A percentile compares a stretch with the other conserved stretches of the same genome.
These are phyloP conservation scores for Lactarius trivialis DNA, from an alignment of 768 basidiomycete genomes.

Conservation along the genomic window DNA sequence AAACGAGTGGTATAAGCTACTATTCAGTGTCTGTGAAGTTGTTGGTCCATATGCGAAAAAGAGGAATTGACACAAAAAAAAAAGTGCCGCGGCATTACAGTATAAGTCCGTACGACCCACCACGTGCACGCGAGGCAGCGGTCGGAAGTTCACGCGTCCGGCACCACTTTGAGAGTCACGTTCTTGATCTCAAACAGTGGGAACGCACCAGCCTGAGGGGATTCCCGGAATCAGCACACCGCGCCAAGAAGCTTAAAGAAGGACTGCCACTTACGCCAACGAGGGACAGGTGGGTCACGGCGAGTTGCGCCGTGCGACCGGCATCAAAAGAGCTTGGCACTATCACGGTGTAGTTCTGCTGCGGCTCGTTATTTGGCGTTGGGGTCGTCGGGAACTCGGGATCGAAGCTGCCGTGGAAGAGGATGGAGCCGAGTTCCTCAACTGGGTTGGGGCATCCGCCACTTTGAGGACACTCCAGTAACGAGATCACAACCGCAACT, in stretches of 20 bases:
- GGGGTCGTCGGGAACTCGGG: conserved; percentile 24
- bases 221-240: neutral
- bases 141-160: neutral
- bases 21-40: neutral
- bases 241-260: neutral
- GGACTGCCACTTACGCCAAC: conserved; percentile 12
- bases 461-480: conserved; percentile 25
- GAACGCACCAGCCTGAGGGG: conserved; percentile 7
- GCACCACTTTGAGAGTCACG: conserved; percentile 6
- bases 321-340: conserved; percentile 17
- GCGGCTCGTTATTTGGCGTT: conserved; percentile 19
- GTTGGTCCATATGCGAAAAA: neutral
- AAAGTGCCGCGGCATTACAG: neutral
- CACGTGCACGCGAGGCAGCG: neutral
- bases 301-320: neutral
- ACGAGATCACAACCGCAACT: conserved; percentile 32
- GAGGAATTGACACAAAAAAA: neutral
- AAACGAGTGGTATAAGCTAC: neutral
- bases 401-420: conserved; percentile 29
- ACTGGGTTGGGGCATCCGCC: conserved; percentile 22
- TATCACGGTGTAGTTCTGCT: conserved; percentile 29
- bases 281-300: conserved; percentile 11
- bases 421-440: conserved; percentile 27
- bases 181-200: conserved; percentile 6
- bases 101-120: neutral